Evolutionary conservation across 139 green algal genomes (phyloP), one percentile per base, ranked within the genome.

Genomic region (Micractinium conductrix): DNA sequence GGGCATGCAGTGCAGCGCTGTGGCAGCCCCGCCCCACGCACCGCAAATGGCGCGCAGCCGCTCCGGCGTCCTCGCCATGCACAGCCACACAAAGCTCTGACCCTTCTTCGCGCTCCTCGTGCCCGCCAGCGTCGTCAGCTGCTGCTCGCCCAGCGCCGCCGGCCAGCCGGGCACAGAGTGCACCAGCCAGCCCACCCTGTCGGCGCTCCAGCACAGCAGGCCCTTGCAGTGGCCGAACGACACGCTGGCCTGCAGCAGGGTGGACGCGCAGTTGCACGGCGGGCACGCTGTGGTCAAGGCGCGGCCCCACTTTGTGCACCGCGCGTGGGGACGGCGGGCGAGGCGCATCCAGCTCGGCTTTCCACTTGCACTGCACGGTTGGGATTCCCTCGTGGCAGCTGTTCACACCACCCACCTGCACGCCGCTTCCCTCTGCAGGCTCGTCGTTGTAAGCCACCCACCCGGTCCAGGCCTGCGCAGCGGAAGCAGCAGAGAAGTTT

Each of bases 361-460:
- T n/a, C n/a, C n/a, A n/a, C n/a, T n/a, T n/a, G n/a, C n/a, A n/a
- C n/a, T n/a, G n/a, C n/a, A n/a, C n/a, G n/a, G n/a, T n/a, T n/a
- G n/a, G n/a, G n/a, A n/a, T n/a, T n/a, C n/a, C n/a, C n/a, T n/a
- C n/a, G n/a, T n/a, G n/a, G n/a, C n/a, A n/a, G n/a, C n/a, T n/a
- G n/a, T n/a, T n/a, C n/a, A n/a, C n/a, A n/a, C n/a, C n/a, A n/a
- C n/a, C n/a, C n/a, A n/a, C n/a, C n/a, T n/a, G n/a, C n/a, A n/a
- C n/a, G n/a, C n/a, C n/a, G n/a, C n/a, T 33, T 55, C 6, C 42
- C 33, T 7, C 16, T 6, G 76, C 58, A 0, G 76, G 42, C 38
- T 71, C 76, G 35, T 82, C 76, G 28, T 82, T 82, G 58, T 82
- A 82, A 28, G 58, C 72, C 35, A 72, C 40, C 38, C 53, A 82